These are phyloP conservation scores for Lyophyllum atratum DNA, from an alignment of 768 basidiomycete species.

Conservation along the genomic window DNA sequence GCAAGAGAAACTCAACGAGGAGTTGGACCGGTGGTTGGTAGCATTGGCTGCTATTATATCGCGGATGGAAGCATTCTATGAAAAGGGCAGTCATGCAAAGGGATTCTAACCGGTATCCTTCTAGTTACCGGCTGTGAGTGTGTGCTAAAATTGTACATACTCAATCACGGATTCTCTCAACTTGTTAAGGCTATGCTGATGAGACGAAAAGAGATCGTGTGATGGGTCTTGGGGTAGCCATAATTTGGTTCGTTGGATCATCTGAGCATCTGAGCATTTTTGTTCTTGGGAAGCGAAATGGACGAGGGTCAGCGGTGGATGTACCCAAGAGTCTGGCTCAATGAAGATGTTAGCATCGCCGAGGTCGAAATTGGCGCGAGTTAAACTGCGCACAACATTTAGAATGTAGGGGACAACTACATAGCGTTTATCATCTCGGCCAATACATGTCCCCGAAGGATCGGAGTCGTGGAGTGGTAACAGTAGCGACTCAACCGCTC, in stretches of 20 bases:
- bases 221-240: not conserved
- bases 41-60: slow-evolving; percentile 58
- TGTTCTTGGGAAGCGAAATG: not conserved
- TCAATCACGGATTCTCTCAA: not conserved
- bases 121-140: not conserved
- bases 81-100: slow-evolving; percentile 57
- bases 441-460: not conserved
- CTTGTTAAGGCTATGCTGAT: not conserved
- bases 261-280: not conserved
- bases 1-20: slow-evolving; percentile 53
- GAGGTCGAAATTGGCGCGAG: not conserved
- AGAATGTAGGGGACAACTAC: not conserved
- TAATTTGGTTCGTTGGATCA: too few species aligned
- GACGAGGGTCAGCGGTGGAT: too few species aligned
- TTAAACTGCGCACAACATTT: not conserved
- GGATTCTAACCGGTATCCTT: slow-evolving; percentile 34
- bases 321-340: not conserved
- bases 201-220: too few species aligned
- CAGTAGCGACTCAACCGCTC: not conserved
- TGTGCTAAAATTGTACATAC: not conserved
- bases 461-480: not conserved
- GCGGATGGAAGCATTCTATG: slow-evolving; percentile 62
- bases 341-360: not conserved
- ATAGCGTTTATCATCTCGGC: not conserved
- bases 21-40: slow-evolving; percentile 66